A percentile compares a stretch with the other conserved stretches of the same genome.
phyloP scores from a whole-genome alignment of 169 alveolate species.

The Perkinsus chesapeaki region DNA sequence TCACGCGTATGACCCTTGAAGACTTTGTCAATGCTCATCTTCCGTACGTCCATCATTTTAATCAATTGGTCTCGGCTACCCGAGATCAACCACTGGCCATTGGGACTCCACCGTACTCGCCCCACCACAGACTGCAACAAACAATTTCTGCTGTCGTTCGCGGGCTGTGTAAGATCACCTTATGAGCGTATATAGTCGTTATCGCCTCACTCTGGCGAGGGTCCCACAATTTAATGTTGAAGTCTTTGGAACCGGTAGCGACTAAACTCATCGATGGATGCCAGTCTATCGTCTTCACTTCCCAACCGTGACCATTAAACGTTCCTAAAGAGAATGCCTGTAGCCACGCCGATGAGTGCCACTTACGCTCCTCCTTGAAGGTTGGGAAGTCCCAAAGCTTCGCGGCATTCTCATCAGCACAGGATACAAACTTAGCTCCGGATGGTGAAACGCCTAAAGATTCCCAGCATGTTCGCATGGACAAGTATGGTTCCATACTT shows the following conservation, averaged over 20 bases:
- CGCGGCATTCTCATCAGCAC: slow-evolving; percentile 52
- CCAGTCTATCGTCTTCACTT: slow-evolving; percentile 62
- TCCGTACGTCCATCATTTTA: slow-evolving; percentile 57
- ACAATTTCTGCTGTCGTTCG: neutral
- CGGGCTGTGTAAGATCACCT: neutral
- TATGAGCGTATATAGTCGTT: slow-evolving; percentile 46
- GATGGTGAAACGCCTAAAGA: slow-evolving; percentile 27
- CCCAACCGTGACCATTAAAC: slow-evolving; percentile 53
- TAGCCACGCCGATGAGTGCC: neutral
- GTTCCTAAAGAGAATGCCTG: neutral
- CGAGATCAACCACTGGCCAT: slow-evolving; percentile 60
- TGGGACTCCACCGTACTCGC: slow-evolving; percentile 49
- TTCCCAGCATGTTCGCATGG: neutral
- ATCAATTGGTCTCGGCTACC: slow-evolving; percentile 57
- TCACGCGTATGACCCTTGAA: slow-evolving; percentile 50
- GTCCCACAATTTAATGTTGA: slow-evolving; percentile 56
- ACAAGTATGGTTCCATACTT: neutral
- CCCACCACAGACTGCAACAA: slow-evolving; percentile 33
- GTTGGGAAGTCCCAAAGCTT: slow-evolving; percentile 43
- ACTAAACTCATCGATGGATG: slow-evolving; percentile 54
- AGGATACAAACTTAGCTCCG: slow-evolving; percentile 42
- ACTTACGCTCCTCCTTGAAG: slow-evolving; percentile 27
- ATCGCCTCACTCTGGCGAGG: slow-evolving; percentile 50
- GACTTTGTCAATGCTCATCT: slow-evolving; percentile 46
- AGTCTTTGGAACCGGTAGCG: slow-evolving; percentile 61